A percentile compares a stretch with the other conserved stretches of the same genome.
phyloP scores from a whole-genome alignment of 768 basidiomycete species.

The Calocybe gangraenosa region DNA sequence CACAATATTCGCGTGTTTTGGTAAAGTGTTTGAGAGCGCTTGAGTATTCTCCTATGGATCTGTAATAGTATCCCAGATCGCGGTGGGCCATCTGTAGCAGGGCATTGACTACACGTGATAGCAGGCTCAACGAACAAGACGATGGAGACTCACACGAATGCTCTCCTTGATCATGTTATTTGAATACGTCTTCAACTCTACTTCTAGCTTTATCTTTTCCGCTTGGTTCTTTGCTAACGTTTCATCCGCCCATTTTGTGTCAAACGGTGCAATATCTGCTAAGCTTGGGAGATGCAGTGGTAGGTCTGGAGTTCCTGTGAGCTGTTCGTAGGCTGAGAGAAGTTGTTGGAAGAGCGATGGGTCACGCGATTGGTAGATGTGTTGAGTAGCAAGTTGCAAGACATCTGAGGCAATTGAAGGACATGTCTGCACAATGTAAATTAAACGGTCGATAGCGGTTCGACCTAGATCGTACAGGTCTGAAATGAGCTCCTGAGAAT shows the following conservation, averaged over 20 bases:
- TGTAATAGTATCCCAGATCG: slow-evolving; percentile 80
- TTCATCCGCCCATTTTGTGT: slow-evolving; percentile 74
- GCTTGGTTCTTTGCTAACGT: slow-evolving; percentile 57
- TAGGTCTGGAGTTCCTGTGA: slow-evolving; percentile 21
- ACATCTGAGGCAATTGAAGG: slow-evolving; percentile 73
- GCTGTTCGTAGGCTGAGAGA: slow-evolving; percentile 51
- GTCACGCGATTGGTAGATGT: slow-evolving; percentile 68
- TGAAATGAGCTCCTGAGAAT: background rate
- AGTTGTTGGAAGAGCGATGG: slow-evolving; percentile 51
- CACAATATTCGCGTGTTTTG: slow-evolving; percentile 92
- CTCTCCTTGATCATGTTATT: slow-evolving; percentile 99
- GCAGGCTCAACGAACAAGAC: background rate
- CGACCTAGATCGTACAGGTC: slow-evolving; percentile 45
- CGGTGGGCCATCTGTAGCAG: slow-evolving; percentile 77
- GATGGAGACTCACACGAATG: slow-evolving; percentile 64
- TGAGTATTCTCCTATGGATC: slow-evolving; percentile 66
- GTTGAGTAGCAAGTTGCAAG: slow-evolving; percentile 58
- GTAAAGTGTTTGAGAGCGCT: slow-evolving; percentile 77
- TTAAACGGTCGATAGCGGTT: slow-evolving; percentile 68
- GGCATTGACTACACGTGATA: too few species aligned
- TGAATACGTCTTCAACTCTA: slow-evolving; percentile 90
- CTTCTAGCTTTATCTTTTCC: slow-evolving; percentile 83
- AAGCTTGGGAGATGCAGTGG: slow-evolving; percentile 38
- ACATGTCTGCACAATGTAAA: slow-evolving; percentile 59
- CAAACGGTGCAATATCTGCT: slow-evolving; percentile 46